These are phyloP conservation scores for Aphanomyces astaci DNA, from an alignment of 352 stramenopile species.

Conservation along the genomic window DNA sequence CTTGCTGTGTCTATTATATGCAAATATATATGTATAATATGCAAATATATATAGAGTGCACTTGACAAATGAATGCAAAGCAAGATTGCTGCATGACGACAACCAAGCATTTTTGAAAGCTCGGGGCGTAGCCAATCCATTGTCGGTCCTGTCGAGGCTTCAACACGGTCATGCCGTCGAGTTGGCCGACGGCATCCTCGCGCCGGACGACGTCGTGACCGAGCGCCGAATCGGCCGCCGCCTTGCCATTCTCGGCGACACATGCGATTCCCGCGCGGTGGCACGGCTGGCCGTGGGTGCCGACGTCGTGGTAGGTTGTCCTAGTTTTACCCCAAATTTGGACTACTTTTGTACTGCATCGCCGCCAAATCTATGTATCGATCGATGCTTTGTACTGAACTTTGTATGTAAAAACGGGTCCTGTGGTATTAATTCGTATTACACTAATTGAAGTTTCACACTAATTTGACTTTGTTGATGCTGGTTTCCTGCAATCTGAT, in stretches of 20 bases:
- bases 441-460: no score
- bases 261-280: constrained; percentile 10
- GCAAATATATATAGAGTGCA: constrained; percentile 1
- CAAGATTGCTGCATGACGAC: background rate
- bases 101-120: background rate
- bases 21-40: no score
- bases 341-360: no score
- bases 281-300: constrained; percentile 4
- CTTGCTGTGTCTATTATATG: no score
- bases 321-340: background rate
- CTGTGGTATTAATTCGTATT: no score
- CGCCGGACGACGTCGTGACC: background rate
- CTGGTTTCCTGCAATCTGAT: no score
- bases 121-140: background rate
- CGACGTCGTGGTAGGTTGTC: background rate
- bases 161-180: background rate
- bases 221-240: background rate
- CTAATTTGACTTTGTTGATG: no score
- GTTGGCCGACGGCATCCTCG: background rate
- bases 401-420: no score
- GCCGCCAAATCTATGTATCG: no score
- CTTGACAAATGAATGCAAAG: background rate
- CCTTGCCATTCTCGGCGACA: constrained; percentile 4
- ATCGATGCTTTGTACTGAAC: no score
- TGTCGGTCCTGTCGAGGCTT: background rate